These are phyloP conservation scores for Colletotrichum cereale DNA, from an alignment of 2,329 filamentous ascomycete genomes.

Conservation along the genomic window DNA sequence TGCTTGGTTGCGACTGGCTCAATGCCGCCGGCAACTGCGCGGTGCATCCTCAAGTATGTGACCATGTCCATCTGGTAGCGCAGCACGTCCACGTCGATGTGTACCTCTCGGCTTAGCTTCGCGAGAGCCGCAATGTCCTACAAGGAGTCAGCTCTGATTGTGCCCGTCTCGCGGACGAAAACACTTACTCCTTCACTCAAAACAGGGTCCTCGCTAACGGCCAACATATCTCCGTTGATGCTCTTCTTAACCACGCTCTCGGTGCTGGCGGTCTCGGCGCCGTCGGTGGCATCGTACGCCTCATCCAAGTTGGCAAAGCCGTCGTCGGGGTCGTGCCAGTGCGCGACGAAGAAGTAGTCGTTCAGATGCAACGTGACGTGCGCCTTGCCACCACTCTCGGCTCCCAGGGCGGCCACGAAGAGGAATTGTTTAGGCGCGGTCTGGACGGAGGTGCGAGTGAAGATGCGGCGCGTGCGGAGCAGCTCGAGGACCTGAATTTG, in stretches of 20 bases:
- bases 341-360: constrained; percentile 88
- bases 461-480: constrained; percentile 82
- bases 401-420: constrained; percentile 78
- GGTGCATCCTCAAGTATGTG: constrained; percentile 88
- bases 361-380: constrained; percentile 73
- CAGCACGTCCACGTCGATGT: constrained; percentile 80
- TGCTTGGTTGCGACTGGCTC: constrained; percentile 84
- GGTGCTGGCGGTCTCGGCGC: constrained; percentile 51
- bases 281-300: constrained; percentile 52
- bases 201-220: constrained; percentile 45
- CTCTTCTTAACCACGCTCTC: constrained; percentile 61
- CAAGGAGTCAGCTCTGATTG: constrained; percentile 29
- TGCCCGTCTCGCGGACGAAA: not conserved
- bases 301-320: constrained; percentile 83
- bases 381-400: constrained; percentile 59
- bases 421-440: constrained; percentile 82
- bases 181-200: constrained; percentile 59
- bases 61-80: constrained; percentile 91
- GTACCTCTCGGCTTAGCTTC: constrained; percentile 68
- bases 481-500: constrained; percentile 87
- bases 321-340: constrained; percentile 81
- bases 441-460: constrained; percentile 80
- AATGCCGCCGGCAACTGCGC: constrained; percentile 83
- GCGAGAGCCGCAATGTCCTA: constrained; percentile 72
- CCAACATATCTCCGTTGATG: constrained; percentile 26